phyloP scores from a whole-genome alignment of 2,329 filamentous ascomycete genomes.

The Penicillium sp. region DNA sequence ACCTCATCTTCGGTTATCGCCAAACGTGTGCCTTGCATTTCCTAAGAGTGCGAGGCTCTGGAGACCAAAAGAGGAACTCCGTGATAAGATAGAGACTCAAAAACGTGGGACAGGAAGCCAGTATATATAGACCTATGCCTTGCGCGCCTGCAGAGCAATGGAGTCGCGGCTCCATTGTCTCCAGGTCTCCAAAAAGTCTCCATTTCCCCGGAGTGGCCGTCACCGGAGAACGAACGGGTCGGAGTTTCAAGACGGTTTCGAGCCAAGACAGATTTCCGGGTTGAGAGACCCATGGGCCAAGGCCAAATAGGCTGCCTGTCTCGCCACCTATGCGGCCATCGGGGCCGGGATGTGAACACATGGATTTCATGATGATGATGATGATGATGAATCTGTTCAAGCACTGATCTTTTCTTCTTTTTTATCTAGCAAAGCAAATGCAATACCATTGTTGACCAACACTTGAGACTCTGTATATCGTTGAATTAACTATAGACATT shows the following conservation, averaged over 20 bases:
- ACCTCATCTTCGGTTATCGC: background rate
- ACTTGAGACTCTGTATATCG: no score
- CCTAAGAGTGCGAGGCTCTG: no score
- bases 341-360: background rate
- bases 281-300: background rate
- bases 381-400: background rate
- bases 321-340: background rate
- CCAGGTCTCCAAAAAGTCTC: background rate
- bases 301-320: background rate
- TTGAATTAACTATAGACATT: background rate
- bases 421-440: no score
- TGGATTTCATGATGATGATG: constrained; percentile 3
- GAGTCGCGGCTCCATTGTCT: background rate
- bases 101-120: background rate
- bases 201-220: background rate
- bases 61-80: background rate
- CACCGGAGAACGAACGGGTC: background rate
- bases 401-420: background rate
- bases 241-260: background rate
- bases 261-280: background rate
- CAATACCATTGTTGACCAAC: no score
- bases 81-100: background rate
- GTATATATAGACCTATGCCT: background rate
- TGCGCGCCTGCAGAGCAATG: background rate
- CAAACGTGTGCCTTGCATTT: background rate